Evolutionary conservation across 352 stramenopile genomes (phyloP), one percentile per base, ranked within the genome.

Genomic region (Albugo laibachii): DNA sequence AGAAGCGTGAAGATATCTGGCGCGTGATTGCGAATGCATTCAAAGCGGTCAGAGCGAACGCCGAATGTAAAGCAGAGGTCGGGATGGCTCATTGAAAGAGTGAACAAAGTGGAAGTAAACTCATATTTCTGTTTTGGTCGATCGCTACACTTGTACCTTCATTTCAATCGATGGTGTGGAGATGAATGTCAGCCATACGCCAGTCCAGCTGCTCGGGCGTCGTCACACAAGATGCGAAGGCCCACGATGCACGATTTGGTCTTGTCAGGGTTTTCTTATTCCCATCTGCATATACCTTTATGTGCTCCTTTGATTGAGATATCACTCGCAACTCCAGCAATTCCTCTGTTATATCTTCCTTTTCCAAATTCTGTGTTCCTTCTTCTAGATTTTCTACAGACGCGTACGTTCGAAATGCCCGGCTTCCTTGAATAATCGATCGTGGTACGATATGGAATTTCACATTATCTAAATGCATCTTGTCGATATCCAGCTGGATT

Each of bases 1-100:
- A 97, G 61, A 64, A 84, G 24, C 50, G 57, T 12, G 80, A 94
- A 39, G 55, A 66, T 11, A 61, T 96, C 35, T 84, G 81, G 66
- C 40, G 55, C 6, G 65, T 59, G 49, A 59, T 89, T 24, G 54
- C 71, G 19, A 47, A 53, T n/a, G 77, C 80, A 6, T 56, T 91
- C 5, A 46, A 57, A 11, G 36, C 51, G 36, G 57, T 55, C n/a
- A 34, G 57, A 35, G 16, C 16, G 38, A 19, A 43, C 16, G 38
- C 20, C 8, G 38, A 43, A 43, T 43, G 16, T 43, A 8, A 43
- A 43, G 24, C 24, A 31, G 24, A 31, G 8, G 24, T 31, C n/a
- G n/a, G n/a, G n/a, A n/a, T n/a, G n/a, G n/a, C n/a, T n/a, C n/a
- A n/a, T 31, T 31, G 24, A 31, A 31, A 31, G 8, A 31, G 24